A percentile compares a stretch with the other conserved stretches of the same genome.
Evolutionary conservation across 2,329 filamentous ascomycete species (phyloP).

Genomic region (Cryphonectria japonica): DNA sequence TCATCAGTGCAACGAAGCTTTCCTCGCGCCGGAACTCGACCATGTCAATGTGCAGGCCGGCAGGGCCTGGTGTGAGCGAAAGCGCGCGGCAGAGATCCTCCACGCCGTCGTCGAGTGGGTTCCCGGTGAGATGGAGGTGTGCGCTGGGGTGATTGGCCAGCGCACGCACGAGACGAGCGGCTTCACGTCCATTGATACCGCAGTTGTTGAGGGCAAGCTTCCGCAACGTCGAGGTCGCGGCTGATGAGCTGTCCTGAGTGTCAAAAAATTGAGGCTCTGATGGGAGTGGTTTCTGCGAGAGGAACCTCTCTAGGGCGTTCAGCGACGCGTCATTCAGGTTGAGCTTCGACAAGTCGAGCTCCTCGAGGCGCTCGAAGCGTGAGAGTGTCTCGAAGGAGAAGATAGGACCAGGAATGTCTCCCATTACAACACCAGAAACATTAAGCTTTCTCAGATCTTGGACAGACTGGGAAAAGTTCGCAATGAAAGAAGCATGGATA

Average conservation of each 20-base stretch:
- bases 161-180: slow-evolving; percentile 54
- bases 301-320: slow-evolving; percentile 50
- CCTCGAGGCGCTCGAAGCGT: slow-evolving; percentile 52
- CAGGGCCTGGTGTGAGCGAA: slow-evolving; percentile 51
- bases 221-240: slow-evolving; percentile 44
- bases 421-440: slow-evolving; percentile 55
- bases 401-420: slow-evolving; percentile 48
- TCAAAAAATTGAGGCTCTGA: slow-evolving; percentile 14
- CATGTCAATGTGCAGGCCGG: slow-evolving; percentile 58
- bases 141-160: slow-evolving; percentile 53
- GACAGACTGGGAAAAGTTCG: slow-evolving; percentile 49
- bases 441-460: slow-evolving; percentile 52
- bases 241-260: background rate
- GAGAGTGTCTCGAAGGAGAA: slow-evolving; percentile 50
- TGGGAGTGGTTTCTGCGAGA: slow-evolving; percentile 34
- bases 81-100: slow-evolving; percentile 55
- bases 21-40: slow-evolving; percentile 57
- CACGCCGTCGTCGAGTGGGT: slow-evolving; percentile 57
- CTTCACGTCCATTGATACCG: slow-evolving; percentile 53
- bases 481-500: slow-evolving; percentile 52
- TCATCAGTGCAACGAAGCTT: slow-evolving; percentile 56
- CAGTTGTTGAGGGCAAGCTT: slow-evolving; percentile 56
- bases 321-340: slow-evolving; percentile 57
- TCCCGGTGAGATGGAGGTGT: slow-evolving; percentile 54
- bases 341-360: slow-evolving; percentile 59